These are phyloP conservation scores for Peronospora belbahrii DNA, from an alignment of 352 stramenopile species.

Conservation along the genomic window DNA sequence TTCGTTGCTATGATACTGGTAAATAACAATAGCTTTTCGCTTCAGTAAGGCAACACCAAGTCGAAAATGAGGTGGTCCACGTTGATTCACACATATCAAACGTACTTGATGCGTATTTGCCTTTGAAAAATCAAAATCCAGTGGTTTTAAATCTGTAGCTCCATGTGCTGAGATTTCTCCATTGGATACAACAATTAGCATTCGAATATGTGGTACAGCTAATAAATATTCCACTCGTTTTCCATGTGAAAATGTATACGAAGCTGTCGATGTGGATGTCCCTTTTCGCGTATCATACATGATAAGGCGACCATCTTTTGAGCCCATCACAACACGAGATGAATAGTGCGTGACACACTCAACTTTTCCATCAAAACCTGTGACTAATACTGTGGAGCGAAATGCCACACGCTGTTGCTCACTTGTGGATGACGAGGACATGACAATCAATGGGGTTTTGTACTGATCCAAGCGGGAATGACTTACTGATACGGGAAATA, in stretches of 20 bases:
- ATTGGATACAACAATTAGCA: conserved; percentile 79
- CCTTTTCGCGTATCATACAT: conserved; percentile 86
- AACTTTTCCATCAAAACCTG: conserved; percentile 71
- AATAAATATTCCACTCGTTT: conserved; percentile 73
- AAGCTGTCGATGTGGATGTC: conserved; percentile 42
- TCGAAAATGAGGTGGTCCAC: conserved; percentile 76
- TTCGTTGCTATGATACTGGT: conserved; percentile 74
- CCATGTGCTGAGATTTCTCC: conserved; percentile 63
- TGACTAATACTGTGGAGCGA: conserved; percentile 65
- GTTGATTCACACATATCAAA: conserved; percentile 76
- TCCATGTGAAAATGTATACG: conserved; percentile 67
- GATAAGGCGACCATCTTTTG: conserved; percentile 67
- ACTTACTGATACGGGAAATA: too few relatives aligned
- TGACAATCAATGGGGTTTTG: conserved; percentile 1
- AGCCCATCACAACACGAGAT: conserved; percentile 78
- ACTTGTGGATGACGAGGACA: conserved; percentile 20
- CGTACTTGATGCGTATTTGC: conserved; percentile 68
- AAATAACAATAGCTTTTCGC: conserved; percentile 64
- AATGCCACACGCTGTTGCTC: conserved; percentile 53
- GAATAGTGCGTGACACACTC: conserved; percentile 84
- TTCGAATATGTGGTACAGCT: conserved; percentile 80
- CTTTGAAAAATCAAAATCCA: conserved; percentile 73
- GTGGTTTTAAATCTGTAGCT: conserved; percentile 68
- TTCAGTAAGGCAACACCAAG: conserved; percentile 60
- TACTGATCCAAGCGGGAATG: too few relatives aligned